Percentiles rank a stretch among this genome's conserved stretches.
Conservation (phyloP, 495 filamentous ascomycete genomes). For the Penicillium fimorum region DNA sequence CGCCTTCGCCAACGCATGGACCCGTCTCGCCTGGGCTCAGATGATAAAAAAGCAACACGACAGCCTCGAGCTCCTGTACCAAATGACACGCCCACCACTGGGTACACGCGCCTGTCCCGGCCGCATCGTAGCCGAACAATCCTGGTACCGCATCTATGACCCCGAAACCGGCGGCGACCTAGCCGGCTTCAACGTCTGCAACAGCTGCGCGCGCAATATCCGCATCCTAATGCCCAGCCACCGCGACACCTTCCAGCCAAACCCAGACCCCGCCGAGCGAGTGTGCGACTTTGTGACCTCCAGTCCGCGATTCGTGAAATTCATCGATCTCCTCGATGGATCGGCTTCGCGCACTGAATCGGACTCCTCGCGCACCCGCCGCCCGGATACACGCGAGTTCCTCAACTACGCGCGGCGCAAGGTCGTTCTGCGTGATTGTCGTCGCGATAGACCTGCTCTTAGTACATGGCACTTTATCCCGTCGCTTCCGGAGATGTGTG, state of each 20-base stretch:
- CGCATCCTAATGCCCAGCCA: constrained; percentile 52
- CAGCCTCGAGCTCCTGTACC: constrained; percentile 55
- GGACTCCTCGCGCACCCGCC: constrained; percentile 26
- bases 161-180: constrained; percentile 49
- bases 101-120: constrained; percentile 51
- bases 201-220: constrained; percentile 51
- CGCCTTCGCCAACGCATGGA: constrained; percentile 62
- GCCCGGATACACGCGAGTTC: constrained; percentile 51
- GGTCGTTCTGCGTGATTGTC: constrained; percentile 53
- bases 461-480: constrained; percentile 63
- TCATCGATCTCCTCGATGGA: constrained; percentile 60
- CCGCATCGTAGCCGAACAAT: constrained; percentile 40
- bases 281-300: constrained; percentile 52
- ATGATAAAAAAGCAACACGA: constrained; percentile 55
- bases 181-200: constrained; percentile 57
- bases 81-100: constrained; percentile 46
- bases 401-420: constrained; percentile 51
- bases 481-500: constrained; percentile 59
- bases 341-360: constrained; percentile 48
- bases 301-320: constrained; percentile 56
- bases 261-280: constrained; percentile 29
- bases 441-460: constrained; percentile 47
- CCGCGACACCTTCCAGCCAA: constrained; percentile 46
- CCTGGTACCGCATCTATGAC: constrained; percentile 62
- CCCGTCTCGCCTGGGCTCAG: constrained; percentile 64